These are phyloP conservation scores for Neodidymelliopsis sp. DNA, from an alignment of 2,329 filamentous ascomycete species.

Conservation along the genomic window DNA sequence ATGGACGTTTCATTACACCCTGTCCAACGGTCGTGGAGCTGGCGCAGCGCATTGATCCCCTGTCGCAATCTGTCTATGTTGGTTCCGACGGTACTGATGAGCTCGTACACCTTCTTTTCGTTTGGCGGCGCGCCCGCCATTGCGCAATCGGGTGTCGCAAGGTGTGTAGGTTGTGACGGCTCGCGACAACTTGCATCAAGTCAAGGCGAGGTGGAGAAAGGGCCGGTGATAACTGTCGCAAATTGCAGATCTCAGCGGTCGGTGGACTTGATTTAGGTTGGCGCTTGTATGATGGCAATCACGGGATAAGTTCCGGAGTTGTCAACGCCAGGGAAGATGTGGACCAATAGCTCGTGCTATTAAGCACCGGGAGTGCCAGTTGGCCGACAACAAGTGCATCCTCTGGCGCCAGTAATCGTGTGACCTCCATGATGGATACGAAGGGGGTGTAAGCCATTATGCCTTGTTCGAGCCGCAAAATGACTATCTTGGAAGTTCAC, in stretches of 20 bases:
- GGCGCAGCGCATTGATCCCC: slow-evolving; percentile 42
- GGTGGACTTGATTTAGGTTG: slow-evolving; percentile 14
- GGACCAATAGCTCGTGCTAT: slow-evolving; percentile 14
- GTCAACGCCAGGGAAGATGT: slow-evolving; percentile 8
- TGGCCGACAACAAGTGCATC: slow-evolving; percentile 9
- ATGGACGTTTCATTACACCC: slow-evolving; percentile 42
- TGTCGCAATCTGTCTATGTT: slow-evolving; percentile 44
- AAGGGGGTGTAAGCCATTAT: not conserved
- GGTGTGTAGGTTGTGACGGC: slow-evolving; percentile 9
- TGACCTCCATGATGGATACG: not conserved
- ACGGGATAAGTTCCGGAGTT: slow-evolving; percentile 12
- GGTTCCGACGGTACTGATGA: slow-evolving; percentile 36
- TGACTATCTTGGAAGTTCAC: not conserved
- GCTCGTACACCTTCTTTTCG: slow-evolving; percentile 40
- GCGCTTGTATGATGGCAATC: slow-evolving; percentile 16
- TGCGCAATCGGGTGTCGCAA: slow-evolving; percentile 18
- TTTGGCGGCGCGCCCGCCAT: slow-evolving; percentile 36
- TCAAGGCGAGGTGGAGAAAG: slow-evolving; percentile 15
- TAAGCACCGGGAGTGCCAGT: slow-evolving; percentile 14
- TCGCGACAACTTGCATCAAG: slow-evolving; percentile 5
- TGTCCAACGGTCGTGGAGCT: slow-evolving; percentile 46
- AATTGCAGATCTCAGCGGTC: slow-evolving; percentile 10
- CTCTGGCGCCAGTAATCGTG: slow-evolving; percentile 1
- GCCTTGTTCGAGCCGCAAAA: not conserved
- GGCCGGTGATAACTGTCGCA: slow-evolving; percentile 15